Conservation (phyloP, 2,329 filamentous ascomycete species). For the Cytospora mali region DNA sequence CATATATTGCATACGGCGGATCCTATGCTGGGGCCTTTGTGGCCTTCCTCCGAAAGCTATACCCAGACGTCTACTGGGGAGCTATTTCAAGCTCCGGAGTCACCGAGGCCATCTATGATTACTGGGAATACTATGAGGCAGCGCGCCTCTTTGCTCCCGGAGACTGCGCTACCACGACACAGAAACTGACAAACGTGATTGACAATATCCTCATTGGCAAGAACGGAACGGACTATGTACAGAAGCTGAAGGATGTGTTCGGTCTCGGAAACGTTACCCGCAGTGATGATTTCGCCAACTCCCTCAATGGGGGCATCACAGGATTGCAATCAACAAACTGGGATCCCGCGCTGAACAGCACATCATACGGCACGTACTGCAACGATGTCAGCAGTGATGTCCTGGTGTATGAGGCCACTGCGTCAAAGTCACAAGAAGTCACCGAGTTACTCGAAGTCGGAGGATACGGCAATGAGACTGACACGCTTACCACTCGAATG, state of each 20-base stretch:
- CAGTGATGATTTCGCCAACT: slow-evolving; percentile 52
- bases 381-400: slow-evolving; percentile 46
- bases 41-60: slow-evolving; percentile 73
- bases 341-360: slow-evolving; percentile 50
- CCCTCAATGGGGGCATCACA: slow-evolving; percentile 45
- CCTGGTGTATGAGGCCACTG: slow-evolving; percentile 47
- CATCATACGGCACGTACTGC: slow-evolving; percentile 52
- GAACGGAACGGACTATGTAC: slow-evolving; percentile 44
- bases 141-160: slow-evolving; percentile 52
- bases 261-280: slow-evolving; percentile 48
- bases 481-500: slow-evolving; percentile 45
- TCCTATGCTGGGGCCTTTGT: slow-evolving; percentile 82
- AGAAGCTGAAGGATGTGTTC: slow-evolving; percentile 47
- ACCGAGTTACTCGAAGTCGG: slow-evolving; percentile 44
- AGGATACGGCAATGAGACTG: slow-evolving; percentile 44
- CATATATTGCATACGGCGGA: slow-evolving; percentile 81
- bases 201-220: slow-evolving; percentile 54
- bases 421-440: slow-evolving; percentile 39
- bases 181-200: slow-evolving; percentile 55
- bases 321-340: slow-evolving; percentile 55
- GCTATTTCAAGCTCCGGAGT: slow-evolving; percentile 82
- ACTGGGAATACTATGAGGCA: slow-evolving; percentile 64
- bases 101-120: slow-evolving; percentile 75
- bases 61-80: slow-evolving; percentile 78
- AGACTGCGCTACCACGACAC: slow-evolving; percentile 66